phyloP scores from a whole-genome alignment of 345 rosid genomes.

The Nasturtium officinale region DNA sequence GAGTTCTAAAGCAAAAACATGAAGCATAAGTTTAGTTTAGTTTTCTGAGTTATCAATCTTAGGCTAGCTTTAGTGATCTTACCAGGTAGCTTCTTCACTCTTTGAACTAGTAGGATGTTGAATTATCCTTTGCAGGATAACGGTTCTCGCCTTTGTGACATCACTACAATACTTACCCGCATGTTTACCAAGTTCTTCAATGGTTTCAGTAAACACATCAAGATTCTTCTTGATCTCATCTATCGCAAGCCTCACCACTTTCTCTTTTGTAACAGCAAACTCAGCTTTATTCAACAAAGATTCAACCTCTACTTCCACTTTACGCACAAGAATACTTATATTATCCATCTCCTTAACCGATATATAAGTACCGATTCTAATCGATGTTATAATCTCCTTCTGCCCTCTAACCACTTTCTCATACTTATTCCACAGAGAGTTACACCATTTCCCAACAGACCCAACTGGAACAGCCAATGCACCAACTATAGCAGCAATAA shows the following conservation, averaged over 20 bases:
- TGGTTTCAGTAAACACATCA: conserved; percentile 53
- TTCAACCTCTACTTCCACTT: conserved; percentile 61
- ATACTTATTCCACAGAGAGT: conserved; percentile 61
- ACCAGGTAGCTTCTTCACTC: conserved; percentile 43
- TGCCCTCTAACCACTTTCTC: conserved; percentile 61
- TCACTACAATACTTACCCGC: conserved; percentile 72
- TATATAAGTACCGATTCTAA: conserved; percentile 55
- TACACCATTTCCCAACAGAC: conserved; percentile 80
- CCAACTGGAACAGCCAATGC: conserved; percentile 73
- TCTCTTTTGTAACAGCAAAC: conserved; percentile 60
- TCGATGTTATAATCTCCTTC: conserved; percentile 52
- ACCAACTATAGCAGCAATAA: conserved; percentile 65
- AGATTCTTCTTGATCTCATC: conserved; percentile 83
- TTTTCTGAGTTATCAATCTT: not conserved
- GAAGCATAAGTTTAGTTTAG: conserved; percentile 5
- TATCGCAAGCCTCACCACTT: conserved; percentile 60
- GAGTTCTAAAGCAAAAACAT: not conserved
- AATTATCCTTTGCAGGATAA: conserved; percentile 67
- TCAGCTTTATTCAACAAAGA: conserved; percentile 55
- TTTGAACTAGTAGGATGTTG: conserved; percentile 41
- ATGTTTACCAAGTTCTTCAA: conserved; percentile 62
- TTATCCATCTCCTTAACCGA: conserved; percentile 69
- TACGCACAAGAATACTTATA: conserved; percentile 58
- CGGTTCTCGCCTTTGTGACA: conserved; percentile 70
- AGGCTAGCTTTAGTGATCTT: conserved; percentile 9